Evolutionary conservation across 2,329 filamentous ascomycete species (phyloP), one percentile per base, ranked within the genome.

Genomic region (Peltaster fructicola): DNA sequence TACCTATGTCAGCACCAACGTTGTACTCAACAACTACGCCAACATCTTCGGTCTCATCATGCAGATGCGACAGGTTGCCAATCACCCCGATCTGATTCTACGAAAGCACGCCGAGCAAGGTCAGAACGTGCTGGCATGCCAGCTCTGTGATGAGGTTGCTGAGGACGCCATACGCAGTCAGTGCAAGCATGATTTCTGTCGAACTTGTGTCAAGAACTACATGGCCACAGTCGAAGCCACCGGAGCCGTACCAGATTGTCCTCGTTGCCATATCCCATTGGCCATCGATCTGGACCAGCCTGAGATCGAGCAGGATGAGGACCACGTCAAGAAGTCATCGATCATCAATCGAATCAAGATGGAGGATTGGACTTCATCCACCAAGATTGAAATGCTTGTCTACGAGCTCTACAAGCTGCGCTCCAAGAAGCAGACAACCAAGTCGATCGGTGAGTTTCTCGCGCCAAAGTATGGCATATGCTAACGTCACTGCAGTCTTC

Each of bases 341-440:
- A 98, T 98, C 50, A 90, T 95, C 61, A 95, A 95, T 50, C 78
- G 88, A 27, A 95, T 98, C 55, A 81, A 85, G 53, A 93, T 95
- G 84, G 80, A 91, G 48, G 79, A 95, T 43, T 98, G 88, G 88
- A 92, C 82, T 0, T 92, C 81, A 0, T 93, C 82, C 1, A 93
- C 84, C 33, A 98, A 98, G 58, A 98, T 98, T 37, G 88, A 98
- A 55, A 73, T 91, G 48, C 68, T 98, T 5, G 76, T 95, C 7
- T 90, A 93, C 44, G 82, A 95, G 44, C 65, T 98, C 3, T 88
- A 91, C 59, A 77, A 79, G 50, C 65, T 95, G 18, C 73, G 88
- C 30, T 91, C 78, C 30, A 79, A 91, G 55, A 92, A 90, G 48
- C 73, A 82, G 34, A 90, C 82, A 0, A 75, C 88, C 50, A 98